Base-by-base conservation (phyloP, 306 rosid genomes). In the Vicia sativa region DNA sequence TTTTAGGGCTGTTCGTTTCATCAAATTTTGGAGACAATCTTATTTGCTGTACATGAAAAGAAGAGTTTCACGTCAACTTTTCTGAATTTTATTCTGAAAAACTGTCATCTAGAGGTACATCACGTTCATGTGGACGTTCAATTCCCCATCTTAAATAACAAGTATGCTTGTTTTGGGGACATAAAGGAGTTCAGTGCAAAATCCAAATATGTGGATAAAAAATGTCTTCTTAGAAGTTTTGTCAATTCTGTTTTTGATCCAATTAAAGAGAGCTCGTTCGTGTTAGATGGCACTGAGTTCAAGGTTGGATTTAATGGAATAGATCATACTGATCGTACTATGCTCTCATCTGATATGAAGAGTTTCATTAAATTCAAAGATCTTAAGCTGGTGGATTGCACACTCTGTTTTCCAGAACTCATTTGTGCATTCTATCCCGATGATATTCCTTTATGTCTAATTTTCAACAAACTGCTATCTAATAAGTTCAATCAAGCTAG, bases 1-100 rank as follows among this genome's bases (percentile, higher is more conserved):
- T 69, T 83, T 71, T 88, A 93, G 98, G 98, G 97, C 34, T 78
- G 84, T 80, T 67, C 83, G 60, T 77, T 93, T 90, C 96, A 88
- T 84, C 79, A 59, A 67, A 55, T 86, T 72, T 72, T 93, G 74
- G 92, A 83, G 81, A 82, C 77, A 78, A 75, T 90, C 62, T 65
- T 82, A 68, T 74, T 56, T 44, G 67, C 68, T 70, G 74, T 54
- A 7, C 70, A 83, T 18, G 75, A 87, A 61, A 78, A 76, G 67
- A 83, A 63, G 56, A 73, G 57, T 65, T 85, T 83, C 54, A 71
- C 74, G 63, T 74, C 79, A 60, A 78, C 91, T 28, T 57, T 82
- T 67, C 63, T 65, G 84, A 82, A 75, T 74, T 77, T 86, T 18
- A 65, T 90, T 25, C 83, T 93, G 72, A 86, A 85, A 64, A 87